Percentiles rank a stretch among this genome's conserved stretches.
Conservation (phyloP, 768 basidiomycete genomes). For the Rhodotorula diobovata region DNA sequence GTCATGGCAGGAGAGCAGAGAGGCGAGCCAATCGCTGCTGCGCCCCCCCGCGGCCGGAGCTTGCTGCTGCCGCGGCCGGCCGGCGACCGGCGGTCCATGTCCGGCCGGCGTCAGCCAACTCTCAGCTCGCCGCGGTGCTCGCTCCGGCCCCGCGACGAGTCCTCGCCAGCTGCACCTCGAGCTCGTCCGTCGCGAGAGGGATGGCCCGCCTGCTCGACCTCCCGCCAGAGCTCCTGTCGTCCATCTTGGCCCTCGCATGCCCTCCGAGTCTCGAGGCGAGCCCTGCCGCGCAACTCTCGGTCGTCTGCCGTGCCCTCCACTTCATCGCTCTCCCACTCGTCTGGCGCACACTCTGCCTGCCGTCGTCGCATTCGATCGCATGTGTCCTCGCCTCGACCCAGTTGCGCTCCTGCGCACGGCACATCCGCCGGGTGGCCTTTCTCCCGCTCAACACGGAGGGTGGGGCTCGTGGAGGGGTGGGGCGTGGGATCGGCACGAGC, state of each 20-base stretch:
- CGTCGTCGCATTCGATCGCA: neutral
- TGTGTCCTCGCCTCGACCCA: neutral
- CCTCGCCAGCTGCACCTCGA: neutral
- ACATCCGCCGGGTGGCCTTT: neutral
- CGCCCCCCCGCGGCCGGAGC: too few species aligned
- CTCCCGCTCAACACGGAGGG: neutral
- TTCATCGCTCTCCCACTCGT: neutral
- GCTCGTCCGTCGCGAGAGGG: neutral
- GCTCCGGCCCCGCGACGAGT: too few species aligned
- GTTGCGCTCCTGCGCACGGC: rapidly evolving
- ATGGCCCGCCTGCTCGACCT: conserved; percentile 4
- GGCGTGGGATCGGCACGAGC: conserved; percentile 7
- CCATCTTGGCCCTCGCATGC: neutral
- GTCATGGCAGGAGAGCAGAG: too few species aligned
- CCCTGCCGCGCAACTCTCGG: neutral
- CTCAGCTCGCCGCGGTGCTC: too few species aligned
- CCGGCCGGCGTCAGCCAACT: too few species aligned
- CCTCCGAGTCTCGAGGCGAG: neutral
- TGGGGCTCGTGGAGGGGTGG: neutral
- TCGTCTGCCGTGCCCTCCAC: neutral
- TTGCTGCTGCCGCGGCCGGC: too few species aligned
- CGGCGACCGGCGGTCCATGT: too few species aligned
- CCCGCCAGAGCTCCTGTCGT: conserved; percentile 7
- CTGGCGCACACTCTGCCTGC: neutral
- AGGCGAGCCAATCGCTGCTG: too few species aligned